Conservation (phyloP, 2,329 filamentous ascomycete genomes). For the Raffaelea ambrosiae region DNA sequence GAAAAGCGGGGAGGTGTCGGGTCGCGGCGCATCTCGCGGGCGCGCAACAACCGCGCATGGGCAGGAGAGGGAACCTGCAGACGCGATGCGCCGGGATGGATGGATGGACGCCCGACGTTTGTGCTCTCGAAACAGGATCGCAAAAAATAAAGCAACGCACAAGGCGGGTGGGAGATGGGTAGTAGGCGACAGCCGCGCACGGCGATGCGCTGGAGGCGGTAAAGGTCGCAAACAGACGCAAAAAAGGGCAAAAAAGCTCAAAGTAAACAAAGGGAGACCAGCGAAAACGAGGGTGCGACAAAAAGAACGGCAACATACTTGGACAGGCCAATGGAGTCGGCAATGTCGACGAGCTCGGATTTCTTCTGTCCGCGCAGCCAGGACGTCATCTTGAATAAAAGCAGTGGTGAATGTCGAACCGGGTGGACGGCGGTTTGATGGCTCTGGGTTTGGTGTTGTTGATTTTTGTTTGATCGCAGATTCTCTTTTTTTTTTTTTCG, state of each 20-base stretch:
- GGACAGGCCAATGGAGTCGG: conserved; percentile 59
- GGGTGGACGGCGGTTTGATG: neutral
- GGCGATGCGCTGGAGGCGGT: too few species aligned
- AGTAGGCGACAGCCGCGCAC: too few species aligned
- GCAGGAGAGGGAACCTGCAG: too few species aligned
- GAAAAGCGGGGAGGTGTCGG: neutral
- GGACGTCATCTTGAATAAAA: conserved; percentile 26
- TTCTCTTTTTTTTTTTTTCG: conserved; percentile 1
- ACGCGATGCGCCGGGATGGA: too few species aligned
- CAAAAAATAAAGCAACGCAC: too few species aligned
- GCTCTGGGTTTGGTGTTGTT: neutral
- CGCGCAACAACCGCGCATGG: too few species aligned
- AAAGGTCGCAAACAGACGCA: neutral
- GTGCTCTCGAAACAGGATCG: too few species aligned
- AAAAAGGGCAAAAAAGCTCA: neutral
- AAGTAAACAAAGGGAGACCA: neutral
- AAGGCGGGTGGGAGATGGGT: neutral
- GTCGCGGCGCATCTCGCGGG: neutral
- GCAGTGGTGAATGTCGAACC: neutral
- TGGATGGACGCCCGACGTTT: too few species aligned
- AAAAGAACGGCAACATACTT: conserved; percentile 43
- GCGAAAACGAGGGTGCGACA: neutral
- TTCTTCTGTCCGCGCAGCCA: conserved; percentile 81
- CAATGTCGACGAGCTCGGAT: conserved; percentile 66
- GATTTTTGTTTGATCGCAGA: neutral